These are phyloP conservation scores for Drechslerella dactyloides DNA, from an alignment of 2,329 filamentous ascomycete genomes.

Conservation along the genomic window DNA sequence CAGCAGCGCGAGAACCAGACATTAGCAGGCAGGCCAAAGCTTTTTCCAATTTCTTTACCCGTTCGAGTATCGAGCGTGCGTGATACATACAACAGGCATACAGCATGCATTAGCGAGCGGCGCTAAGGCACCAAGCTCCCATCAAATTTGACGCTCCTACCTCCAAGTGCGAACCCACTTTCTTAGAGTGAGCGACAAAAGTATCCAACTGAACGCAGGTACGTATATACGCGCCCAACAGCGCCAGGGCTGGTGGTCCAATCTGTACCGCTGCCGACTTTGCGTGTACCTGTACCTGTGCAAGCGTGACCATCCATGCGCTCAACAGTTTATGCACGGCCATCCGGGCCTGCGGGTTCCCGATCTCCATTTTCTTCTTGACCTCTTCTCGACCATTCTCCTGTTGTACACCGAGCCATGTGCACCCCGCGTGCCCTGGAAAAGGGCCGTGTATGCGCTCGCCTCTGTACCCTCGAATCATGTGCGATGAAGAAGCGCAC, in stretches of 20 bases:
- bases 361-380: slow-evolving; percentile 22
- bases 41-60: slow-evolving; percentile 48
- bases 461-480: no score
- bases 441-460: background rate
- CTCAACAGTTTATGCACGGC: slow-evolving; percentile 13
- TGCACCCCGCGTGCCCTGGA: slow-evolving; percentile 4
- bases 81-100: slow-evolving; percentile 35
- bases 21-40: slow-evolving; percentile 35
- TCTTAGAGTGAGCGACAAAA: background rate
- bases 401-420: slow-evolving; percentile 18
- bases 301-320: background rate
- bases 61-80: slow-evolving; percentile 51
- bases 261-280: background rate
- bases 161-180: background rate
- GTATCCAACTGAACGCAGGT: slow-evolving; percentile 1
- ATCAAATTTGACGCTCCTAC: no score
- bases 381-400: slow-evolving; percentile 5
- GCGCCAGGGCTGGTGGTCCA: background rate
- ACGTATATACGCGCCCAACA: slow-evolving; percentile 1
- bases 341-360: slow-evolving; percentile 36
- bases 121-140: slow-evolving; percentile 24
- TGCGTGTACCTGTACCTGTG: background rate
- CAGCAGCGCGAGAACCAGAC: slow-evolving; percentile 11
- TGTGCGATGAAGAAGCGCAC: no score
- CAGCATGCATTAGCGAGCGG: slow-evolving; percentile 49